phyloP scores from a whole-genome alignment of 225 moss, liverwort and hornwort genomes.

The Sphagnum tenellum region DNA sequence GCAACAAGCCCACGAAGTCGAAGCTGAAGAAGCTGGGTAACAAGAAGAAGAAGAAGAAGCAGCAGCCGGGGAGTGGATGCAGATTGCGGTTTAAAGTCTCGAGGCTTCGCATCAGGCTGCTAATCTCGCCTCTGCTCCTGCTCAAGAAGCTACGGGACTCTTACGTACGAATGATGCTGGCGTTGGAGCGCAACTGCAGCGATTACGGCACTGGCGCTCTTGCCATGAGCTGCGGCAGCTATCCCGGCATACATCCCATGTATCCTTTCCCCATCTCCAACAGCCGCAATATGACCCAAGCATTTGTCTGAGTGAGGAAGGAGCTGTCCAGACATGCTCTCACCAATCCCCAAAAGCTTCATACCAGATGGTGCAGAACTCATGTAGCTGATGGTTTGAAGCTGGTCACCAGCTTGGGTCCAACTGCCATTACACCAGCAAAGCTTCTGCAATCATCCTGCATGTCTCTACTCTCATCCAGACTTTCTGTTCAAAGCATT shows the following conservation, averaged over 20 bases:
- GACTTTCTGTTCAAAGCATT: too few species aligned
- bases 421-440: too few species aligned
- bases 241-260: conserved; percentile 10
- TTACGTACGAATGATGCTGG: conserved; percentile 46
- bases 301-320: too few species aligned
- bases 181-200: conserved; percentile 21
- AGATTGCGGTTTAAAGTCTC: conserved; percentile 32
- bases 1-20: too few species aligned
- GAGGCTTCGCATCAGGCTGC: conserved; percentile 30
- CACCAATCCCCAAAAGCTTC: too few species aligned
- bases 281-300: neutral
- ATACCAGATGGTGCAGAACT: too few species aligned
- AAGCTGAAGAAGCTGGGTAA: too few species aligned
- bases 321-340: too few species aligned
- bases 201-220: conserved; percentile 6
- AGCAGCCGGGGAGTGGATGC: conserved; percentile 21
- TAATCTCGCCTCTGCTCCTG: conserved; percentile 25
- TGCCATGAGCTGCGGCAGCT: conserved; percentile 1
- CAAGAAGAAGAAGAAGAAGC: neutral
- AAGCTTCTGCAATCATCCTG: too few species aligned
- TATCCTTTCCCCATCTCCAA: conserved; percentile 38
- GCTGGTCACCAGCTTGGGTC: too few species aligned
- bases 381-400: too few species aligned
- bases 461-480: too few species aligned
- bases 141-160: conserved; percentile 32